A percentile compares a stretch with the other conserved stretches of the same genome.
Conservation (phyloP, 495 filamentous ascomycete species). For the Aspergillus conjunctus region DNA sequence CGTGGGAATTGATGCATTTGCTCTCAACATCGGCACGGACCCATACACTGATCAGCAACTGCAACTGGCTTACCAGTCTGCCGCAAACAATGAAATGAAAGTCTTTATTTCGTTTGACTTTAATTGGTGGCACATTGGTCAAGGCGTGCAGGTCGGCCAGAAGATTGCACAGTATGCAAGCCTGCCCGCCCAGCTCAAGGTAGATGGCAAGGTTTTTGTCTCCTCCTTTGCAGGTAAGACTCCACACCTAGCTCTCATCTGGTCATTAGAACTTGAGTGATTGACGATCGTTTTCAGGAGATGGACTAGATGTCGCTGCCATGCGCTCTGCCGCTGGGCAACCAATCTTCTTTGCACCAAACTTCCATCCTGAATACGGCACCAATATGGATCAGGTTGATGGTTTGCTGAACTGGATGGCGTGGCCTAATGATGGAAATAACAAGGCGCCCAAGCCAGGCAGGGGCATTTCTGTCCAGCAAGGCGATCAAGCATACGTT, state of each 20-base stretch:
- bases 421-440: slow-evolving; percentile 55
- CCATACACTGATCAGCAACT: slow-evolving; percentile 58
- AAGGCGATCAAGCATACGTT: slow-evolving; percentile 51
- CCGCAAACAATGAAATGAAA: slow-evolving; percentile 59
- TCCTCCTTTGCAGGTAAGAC: slow-evolving; percentile 56
- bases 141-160: slow-evolving; percentile 47
- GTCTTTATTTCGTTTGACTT: slow-evolving; percentile 66
- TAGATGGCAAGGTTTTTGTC: slow-evolving; percentile 58
- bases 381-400: slow-evolving; percentile 41
- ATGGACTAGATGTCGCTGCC: slow-evolving; percentile 49
- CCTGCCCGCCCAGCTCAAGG: slow-evolving; percentile 54
- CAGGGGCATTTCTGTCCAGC: slow-evolving; percentile 42
- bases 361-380: slow-evolving; percentile 50
- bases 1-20: slow-evolving; percentile 62
- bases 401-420: slow-evolving; percentile 62
- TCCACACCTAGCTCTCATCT: too few relatives aligned
- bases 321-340: slow-evolving; percentile 49
- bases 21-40: slow-evolving; percentile 60
- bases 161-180: slow-evolving; percentile 52
- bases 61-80: slow-evolving; percentile 57
- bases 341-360: slow-evolving; percentile 58
- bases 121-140: slow-evolving; percentile 50
- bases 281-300: slow-evolving; percentile 14
- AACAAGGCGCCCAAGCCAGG: slow-evolving; percentile 54
- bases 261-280: too few relatives aligned